Percentiles rank a stretch among this genome's conserved stretches.
These are phyloP conservation scores for Coniochaeta pulveracea DNA, from an alignment of 2,329 filamentous ascomycete genomes.

Conservation along the genomic window DNA sequence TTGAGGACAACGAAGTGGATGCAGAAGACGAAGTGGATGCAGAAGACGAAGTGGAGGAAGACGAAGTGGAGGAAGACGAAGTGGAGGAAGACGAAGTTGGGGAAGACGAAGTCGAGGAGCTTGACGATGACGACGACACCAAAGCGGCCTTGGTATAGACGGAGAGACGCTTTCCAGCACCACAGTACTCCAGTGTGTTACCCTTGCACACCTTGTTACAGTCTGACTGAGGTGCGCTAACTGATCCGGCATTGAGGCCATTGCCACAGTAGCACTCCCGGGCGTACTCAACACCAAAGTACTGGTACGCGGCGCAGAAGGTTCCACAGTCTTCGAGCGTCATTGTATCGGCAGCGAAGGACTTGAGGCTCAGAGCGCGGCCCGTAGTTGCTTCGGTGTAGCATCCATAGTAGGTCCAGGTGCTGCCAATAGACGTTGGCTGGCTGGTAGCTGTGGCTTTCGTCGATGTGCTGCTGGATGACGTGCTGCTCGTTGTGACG, in stretches of 20 bases:
- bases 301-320: conserved; percentile 33
- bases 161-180: conserved; percentile 22
- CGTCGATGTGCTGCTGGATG: not conserved
- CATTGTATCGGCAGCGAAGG: conserved; percentile 33
- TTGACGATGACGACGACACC: not conserved
- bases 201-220: conserved; percentile 25
- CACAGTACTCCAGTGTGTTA: conserved; percentile 22
- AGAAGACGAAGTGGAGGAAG: not conserved
- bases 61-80: conserved; percentile 3
- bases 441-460: conserved; percentile 11
- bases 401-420: conserved; percentile 34
- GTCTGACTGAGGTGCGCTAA: conserved; percentile 17
- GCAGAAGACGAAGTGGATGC: not conserved
- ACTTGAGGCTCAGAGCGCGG: conserved; percentile 28
- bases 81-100: not conserved
- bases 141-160: conserved; percentile 13
- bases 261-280: conserved; percentile 42
- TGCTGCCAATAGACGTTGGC: conserved; percentile 20
- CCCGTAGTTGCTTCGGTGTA: conserved; percentile 29
- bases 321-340: conserved; percentile 33
- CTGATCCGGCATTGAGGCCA: conserved; percentile 21
- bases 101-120: not conserved
- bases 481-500: not conserved
- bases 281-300: conserved; percentile 39
- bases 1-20: not conserved